Evolutionary conservation across 192 early-diverging fungal genomes (phyloP), one percentile per base, ranked within the genome.

Genomic region (Entomortierella lignicola): DNA sequence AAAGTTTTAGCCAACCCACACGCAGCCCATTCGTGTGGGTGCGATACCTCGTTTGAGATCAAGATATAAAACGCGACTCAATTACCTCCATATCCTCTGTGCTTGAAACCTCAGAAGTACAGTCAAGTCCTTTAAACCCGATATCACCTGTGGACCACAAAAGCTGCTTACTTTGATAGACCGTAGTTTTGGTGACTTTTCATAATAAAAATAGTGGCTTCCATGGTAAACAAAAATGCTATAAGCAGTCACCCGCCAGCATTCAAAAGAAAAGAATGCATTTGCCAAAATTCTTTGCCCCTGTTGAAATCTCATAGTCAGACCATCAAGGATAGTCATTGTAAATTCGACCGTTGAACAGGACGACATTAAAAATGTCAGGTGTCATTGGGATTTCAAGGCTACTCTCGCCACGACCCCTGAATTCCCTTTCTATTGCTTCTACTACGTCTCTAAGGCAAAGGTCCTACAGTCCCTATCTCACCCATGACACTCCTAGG

Each of bases 1-100:
- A 81, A 91, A 66, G 89, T 95, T 8, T 69, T 90, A 7, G 88
- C 91, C 7, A 95, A 94, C 63, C 93, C 94, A 2, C 88, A 93
- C 58, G 88, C 93, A 23, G 85, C 85, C 37, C 84, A 87, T 42
- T 87, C 89, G 25, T 93, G 92, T 57, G 92, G 92, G 27, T 93
- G 91, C 60, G 92, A 89, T 55, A 80, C 86, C 26, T 90, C 89
- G 25, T 92, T 92, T 83, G 88, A 89, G 62, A 85, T 91, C 48
- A 87, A 91, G 64, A 77, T 88, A 31, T 86, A 88, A 31, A 15
- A 43, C 10, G 0, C 60, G 23, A 21, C 57, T n/a, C 13, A n/a
- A n/a, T n/a, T n/a, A n/a, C n/a, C n/a, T n/a, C n/a, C n/a, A n/a
- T n/a, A n/a, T n/a, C n/a, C n/a, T n/a, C n/a, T n/a, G n/a, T n/a